Base-by-base conservation (phyloP, 768 basidiomycete genomes). In the Lentinula aciculospora region DNA sequence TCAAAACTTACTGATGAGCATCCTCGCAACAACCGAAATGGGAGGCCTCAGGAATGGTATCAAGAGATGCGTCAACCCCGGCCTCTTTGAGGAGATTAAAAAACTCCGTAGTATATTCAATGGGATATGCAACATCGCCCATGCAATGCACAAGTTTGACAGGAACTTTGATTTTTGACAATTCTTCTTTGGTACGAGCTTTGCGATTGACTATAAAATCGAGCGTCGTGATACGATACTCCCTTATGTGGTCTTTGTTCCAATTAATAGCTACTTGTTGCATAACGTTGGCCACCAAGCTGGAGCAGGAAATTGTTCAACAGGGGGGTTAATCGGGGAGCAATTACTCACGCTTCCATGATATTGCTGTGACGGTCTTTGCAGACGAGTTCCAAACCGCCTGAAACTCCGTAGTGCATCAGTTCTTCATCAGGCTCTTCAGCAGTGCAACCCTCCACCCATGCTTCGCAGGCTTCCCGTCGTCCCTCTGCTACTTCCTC, bases 1-100 rank as follows among this genome's bases (percentile, higher is more conserved):
- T 32, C 39, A 8, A 7, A 29, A 64, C 66, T 56, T 45, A 75
- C 72, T 65, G 58, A 17, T 67, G 62, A 12, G 68, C 58, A 56
- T 75, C 66, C 12, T 72, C 74, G 8, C 71, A 67, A 44, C 63
- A 63, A 2, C 74, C 74, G 48, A 73, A 74, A 59, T 75, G 74
- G 2, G 74, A 69, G 7, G 74, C 74, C 6, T 65, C 65, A 6
- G 64, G 57, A 4, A 74, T 62, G 1, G 58, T 53, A 1, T 64
- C 36, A 0, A 75, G 29, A 3, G 63, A 62, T n/a, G 66, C 72
- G 13, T 68, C 53, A 3, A 74, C 55, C 0, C 65, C 69, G 1
- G 71, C 72, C 23, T 64, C 58, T 25, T 62, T 28, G 40, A 74
- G 59, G 27, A 56, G 48, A 29, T 63, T 58, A 6, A 61, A 58